Evolutionary conservation across 208 protist species (phyloP), one percentile per base, ranked within the genome.

Genomic region (Crithidia acanthocephali): DNA sequence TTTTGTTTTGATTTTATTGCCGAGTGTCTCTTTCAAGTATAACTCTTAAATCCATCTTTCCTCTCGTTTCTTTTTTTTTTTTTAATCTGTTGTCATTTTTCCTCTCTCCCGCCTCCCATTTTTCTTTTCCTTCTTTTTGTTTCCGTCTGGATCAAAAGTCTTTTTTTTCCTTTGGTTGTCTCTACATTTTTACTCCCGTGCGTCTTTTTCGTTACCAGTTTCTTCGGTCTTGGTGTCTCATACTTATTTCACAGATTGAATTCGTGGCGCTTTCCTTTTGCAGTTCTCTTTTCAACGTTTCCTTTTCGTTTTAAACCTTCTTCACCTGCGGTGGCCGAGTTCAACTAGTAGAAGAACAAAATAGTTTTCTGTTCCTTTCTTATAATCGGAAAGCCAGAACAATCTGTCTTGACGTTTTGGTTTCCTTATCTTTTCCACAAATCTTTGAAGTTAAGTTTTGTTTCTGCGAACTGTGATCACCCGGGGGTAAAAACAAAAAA

Each of bases 1-100:
- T 72, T 47, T 62, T 50, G 15, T 44, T 44, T 61, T 45, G 22
- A 30, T 66, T 66, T 74, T 52, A n/a, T 40, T 22, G 9, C 8
- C 30, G 50, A 30, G 4, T 30, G 5, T 33, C 6, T 7, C 5
- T 10, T 58, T 58, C 30, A 58, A 40, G 8, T 58, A 2, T 22
- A 6, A 48, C 47, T 63, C 23, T 63, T 63, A 40, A 5, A 11
- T 40, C 11, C 35, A 40, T 40, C 11, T 40, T 40, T 40, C 11
- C 11, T 40, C 11, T 40, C 35, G 35, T 27, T 48, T 32, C 8
- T 22, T 45, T 32, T 53, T 47, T 68, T 30, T 27, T 40, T 32
- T 27, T 58, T 2, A n/a, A n/a, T n/a, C n/a, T n/a, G n/a, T n/a
- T n/a, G n/a, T n/a, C n/a, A 40, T 51, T 18, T 22, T 58, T 53